Evolutionary conservation across 164 flowering plant genomes (phyloP), one percentile per base, ranked within the genome.

Genomic region (Aristolochia fimbriata): DNA sequence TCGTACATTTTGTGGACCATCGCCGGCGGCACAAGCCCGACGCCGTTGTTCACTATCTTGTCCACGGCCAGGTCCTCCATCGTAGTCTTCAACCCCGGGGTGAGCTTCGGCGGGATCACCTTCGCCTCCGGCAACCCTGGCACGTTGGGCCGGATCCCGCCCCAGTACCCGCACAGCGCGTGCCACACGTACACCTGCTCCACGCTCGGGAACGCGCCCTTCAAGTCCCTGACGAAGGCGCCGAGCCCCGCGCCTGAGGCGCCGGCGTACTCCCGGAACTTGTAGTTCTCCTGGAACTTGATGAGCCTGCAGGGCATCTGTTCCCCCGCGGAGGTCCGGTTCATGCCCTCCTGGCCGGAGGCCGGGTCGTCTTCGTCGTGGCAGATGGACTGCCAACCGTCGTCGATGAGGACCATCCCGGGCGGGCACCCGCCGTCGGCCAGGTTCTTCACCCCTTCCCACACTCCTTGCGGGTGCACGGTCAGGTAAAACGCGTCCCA

Each of bases 11-110:
- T 66, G 15, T 73, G 81, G 13, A 67, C 97, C 24, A 21, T 21
- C 73, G 85, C 85, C 3, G 96, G 97, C 19, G 84, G 79, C 53
- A 86, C 94, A 59, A 91, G 21, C 37, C 97, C 94, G 19, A 91
- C 74, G 0, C 92, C 92, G 58, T 77, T 82, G 52, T 68, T 78
- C 17, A 86, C 90, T 31, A 88, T 88, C 78, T 85, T 86, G 55
- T 86, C 92, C 21, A 88, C 96, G 6, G 97, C 97, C 41, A 86
- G 73, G 77, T 91, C 97, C 60, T 86, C 88, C 97, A 91, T 91
- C 0, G 92, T 86, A 73, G 53, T 73, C 80, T 83, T 23, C 68
- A 85, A 51, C 25, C 96, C 88, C 2, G 86, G 83, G 0, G 96
- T 76, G 20, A 91, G 73, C 60, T 62, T 70, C 5, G 91, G 90